Percentiles rank a stretch among this genome's conserved stretches.
phyloP scores from a whole-genome alignment of 2,329 filamentous ascomycete species.

The Alternaria novae-zelandiae region DNA sequence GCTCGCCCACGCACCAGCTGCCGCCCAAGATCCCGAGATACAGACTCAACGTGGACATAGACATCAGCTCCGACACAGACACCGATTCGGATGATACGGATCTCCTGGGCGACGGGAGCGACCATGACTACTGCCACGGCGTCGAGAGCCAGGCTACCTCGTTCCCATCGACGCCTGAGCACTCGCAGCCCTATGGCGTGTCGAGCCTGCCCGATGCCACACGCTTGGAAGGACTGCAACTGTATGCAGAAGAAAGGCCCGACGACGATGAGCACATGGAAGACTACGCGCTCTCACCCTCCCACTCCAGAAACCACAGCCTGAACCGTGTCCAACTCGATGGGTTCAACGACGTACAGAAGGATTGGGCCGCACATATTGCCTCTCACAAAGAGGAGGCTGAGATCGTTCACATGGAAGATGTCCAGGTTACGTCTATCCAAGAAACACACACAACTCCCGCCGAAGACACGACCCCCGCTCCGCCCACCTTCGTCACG shows the following conservation, averaged over 20 bases:
- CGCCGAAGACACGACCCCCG: constrained; percentile 4
- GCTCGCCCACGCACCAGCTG: constrained; percentile 40
- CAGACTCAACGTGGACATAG: constrained; percentile 27
- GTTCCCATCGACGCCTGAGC: constrained; percentile 30
- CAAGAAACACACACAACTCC: background rate
- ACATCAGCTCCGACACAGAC: constrained; percentile 29
- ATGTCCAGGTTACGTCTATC: background rate
- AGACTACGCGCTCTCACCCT: constrained; percentile 37
- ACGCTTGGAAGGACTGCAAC: constrained; percentile 24
- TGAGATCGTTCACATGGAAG: constrained; percentile 16
- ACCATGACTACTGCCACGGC: constrained; percentile 27
- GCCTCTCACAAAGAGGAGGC: constrained; percentile 15
- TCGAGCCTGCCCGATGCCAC: constrained; percentile 29
- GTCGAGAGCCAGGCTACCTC: constrained; percentile 26
- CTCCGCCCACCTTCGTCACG: constrained; percentile 40
- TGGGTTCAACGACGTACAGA: constrained; percentile 21
- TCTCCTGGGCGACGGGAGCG: constrained; percentile 19
- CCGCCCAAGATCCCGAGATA: constrained; percentile 45
- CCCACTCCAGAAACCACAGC: constrained; percentile 30
- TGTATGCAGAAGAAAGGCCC: constrained; percentile 13
- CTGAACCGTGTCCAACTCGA: constrained; percentile 21
- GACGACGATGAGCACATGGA: constrained; percentile 39
- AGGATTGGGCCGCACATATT: constrained; percentile 28
- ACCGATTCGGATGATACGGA: constrained; percentile 29
- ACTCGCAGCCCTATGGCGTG: constrained; percentile 20